Percentiles rank a stretch among this genome's conserved stretches.
Conservation (phyloP, 441 rosid genomes). For the Croton setiger region DNA sequence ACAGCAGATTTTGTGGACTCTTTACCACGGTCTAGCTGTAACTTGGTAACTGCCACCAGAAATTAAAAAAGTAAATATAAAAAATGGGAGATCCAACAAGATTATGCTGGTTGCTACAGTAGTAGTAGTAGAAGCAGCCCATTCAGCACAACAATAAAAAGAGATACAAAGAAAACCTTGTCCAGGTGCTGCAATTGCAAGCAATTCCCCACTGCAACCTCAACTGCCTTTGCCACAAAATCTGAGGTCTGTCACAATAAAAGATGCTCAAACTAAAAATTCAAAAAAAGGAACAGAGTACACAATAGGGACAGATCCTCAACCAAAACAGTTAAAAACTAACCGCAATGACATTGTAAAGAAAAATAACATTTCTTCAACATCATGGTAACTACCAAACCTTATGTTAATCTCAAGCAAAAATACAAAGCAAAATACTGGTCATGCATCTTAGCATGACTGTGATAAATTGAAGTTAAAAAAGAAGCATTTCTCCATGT, state of each 20-base stretch:
- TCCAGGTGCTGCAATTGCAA: conserved; percentile 61
- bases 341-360: not conserved
- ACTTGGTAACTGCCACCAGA: conserved; percentile 46
- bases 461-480: not conserved
- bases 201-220: conserved; percentile 63
- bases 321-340: not conserved
- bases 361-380: not conserved
- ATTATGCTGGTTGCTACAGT: not conserved
- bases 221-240: conserved; percentile 62
- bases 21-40: conserved; percentile 74
- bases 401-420: not conserved
- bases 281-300: not conserved
- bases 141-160: not conserved
- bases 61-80: conserved; percentile 2
- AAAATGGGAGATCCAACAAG: not conserved
- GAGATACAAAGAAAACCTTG: conserved; percentile 45
- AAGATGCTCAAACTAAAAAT: conserved; percentile 12
- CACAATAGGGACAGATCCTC: not conserved
- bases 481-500: not conserved
- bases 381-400: not conserved
- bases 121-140: not conserved
- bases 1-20: conserved; percentile 78
- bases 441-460: not conserved
- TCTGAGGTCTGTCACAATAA: conserved; percentile 49
- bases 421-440: not conserved